These are phyloP conservation scores for Gymnopilus dilepis DNA, from an alignment of 768 basidiomycete genomes.

Conservation along the genomic window DNA sequence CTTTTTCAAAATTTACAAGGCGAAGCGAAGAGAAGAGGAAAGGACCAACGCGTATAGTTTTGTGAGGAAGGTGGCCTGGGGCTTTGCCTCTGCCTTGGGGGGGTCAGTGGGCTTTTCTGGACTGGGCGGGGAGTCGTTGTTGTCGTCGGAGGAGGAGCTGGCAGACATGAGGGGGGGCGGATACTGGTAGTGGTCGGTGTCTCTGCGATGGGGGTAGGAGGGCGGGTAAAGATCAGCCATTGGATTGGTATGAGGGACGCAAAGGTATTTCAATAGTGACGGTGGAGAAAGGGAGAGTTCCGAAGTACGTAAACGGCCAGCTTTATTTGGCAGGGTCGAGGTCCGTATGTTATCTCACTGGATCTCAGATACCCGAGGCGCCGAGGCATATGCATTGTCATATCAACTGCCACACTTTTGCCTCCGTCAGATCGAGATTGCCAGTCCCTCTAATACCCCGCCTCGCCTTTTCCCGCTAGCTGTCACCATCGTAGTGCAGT, in stretches of 20 bases:
- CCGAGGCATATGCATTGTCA: conserved; percentile 41
- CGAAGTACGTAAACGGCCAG: conserved; percentile 46
- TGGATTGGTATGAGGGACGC: conserved; percentile 34
- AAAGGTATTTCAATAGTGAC: conserved; percentile 34
- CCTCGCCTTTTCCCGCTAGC: conserved; percentile 15
- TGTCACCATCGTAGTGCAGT: conserved; percentile 80
- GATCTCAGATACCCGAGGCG: conserved; percentile 48
- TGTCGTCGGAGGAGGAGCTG: conserved; percentile 29
- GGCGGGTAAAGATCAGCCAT: conserved; percentile 67
- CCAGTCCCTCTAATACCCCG: conserved; percentile 3
- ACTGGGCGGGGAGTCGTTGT: conserved; percentile 49
- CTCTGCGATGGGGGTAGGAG: conserved; percentile 36
- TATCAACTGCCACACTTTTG: conserved; percentile 29
- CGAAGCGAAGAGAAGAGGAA: conserved; percentile 5
- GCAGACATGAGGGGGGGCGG: conserved; percentile 40
- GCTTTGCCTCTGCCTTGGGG: conserved; percentile 78
- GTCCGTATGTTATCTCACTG: conserved; percentile 25
- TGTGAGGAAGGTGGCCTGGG: conserved; percentile 94
- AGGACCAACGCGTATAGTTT: conserved; percentile 89
- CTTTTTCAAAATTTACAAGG: conserved; percentile 41
- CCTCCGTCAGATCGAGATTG: conserved; percentile 23
- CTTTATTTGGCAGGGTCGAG: conserved; percentile 31
- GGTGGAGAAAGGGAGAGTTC: conserved; percentile 53
- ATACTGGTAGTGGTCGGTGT: conserved; percentile 41
- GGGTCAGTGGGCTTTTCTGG: conserved; percentile 50